Evolutionary conservation across 345 rosid species (phyloP), one percentile per base, ranked within the genome.

Genomic region (Psidium guajava): DNA sequence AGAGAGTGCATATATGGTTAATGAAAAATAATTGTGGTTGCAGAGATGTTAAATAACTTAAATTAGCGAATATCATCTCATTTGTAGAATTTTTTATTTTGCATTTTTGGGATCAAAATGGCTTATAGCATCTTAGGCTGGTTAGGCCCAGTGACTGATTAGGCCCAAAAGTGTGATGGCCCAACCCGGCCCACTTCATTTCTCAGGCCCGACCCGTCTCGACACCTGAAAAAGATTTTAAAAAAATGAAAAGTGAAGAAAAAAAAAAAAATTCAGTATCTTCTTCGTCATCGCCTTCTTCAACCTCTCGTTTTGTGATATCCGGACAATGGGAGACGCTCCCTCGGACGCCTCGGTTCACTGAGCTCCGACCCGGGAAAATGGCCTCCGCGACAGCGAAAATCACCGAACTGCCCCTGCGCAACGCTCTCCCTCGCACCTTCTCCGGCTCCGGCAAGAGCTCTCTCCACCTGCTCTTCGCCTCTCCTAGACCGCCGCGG

Each of bases 401-500:
- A 90, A 90, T 95, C 9, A 90, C 96, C 2, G 98, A 97, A 92
- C 81, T 96, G 87, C 93, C 94, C 85, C 93, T 97, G 22, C 90
- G 93, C 87, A 90, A 86, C 86, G 88, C 94, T 27, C 90, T 91
- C 84, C 92, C 92, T 24, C 87, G 93, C 86, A 59, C 92, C 84
- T 90, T 93, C 27, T 92, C 77, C 47, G 9, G 12, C 75, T 69
- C 2, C 25, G 80, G 82, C 91, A 61, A 89, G 25, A 86, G 86
- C 80, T 87, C 96, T 18, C 88, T 92, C 47, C 89, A 87, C 84
- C 88, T 59, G 40, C 84, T 91, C 85, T 88, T 93, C 6, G 50
- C 88, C 24, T 73, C 90, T 58, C 86, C 86, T 24, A 87, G 89
- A 82, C 94, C 92, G 24, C 82, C 91, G 42, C 87, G 89, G 83